These are phyloP conservation scores for Bryum argenteum DNA, from an alignment of 225 moss, liverwort and hornwort species.

Conservation along the genomic window DNA sequence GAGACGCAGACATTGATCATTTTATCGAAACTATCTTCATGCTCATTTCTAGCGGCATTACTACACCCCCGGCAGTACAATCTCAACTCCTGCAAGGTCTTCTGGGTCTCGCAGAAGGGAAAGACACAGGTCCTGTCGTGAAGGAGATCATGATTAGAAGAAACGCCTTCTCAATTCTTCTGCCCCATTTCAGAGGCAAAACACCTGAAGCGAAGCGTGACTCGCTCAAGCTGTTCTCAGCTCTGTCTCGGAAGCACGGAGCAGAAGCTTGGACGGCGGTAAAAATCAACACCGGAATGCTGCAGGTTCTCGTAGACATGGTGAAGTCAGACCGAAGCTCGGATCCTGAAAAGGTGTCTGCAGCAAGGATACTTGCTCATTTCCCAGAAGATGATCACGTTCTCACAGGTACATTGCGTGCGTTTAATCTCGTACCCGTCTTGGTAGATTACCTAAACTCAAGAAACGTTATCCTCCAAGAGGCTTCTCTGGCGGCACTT, in stretches of 20 bases:
- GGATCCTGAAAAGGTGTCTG: conserved; percentile 54
- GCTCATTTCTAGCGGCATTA: conserved; percentile 41
- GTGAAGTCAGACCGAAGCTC: conserved; percentile 34
- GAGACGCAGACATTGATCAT: conserved; percentile 57
- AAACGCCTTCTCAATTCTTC: conserved; percentile 56
- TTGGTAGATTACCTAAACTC: conserved; percentile 51
- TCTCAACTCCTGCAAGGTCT: conserved; percentile 70
- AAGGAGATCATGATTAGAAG: conserved; percentile 52
- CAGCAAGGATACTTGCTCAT: conserved; percentile 68
- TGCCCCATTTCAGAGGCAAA: conserved; percentile 42
- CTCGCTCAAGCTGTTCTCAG: conserved; percentile 65
- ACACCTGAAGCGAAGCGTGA: conserved; percentile 57
- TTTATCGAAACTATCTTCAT: conserved; percentile 60
- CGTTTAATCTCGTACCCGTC: conserved; percentile 47
- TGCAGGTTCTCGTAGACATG: conserved; percentile 54
- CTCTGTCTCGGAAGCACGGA: conserved; percentile 57
- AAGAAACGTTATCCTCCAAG: conserved; percentile 46
- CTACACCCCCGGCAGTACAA: conserved; percentile 55
- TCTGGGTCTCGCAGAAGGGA: conserved; percentile 61
- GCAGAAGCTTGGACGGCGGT: conserved; percentile 59
- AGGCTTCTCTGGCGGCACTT: conserved; percentile 69
- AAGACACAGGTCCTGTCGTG: conserved; percentile 52
- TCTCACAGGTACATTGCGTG: conserved; percentile 46
- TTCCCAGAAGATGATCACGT: conserved; percentile 57
- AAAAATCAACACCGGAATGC: conserved; percentile 35